These are phyloP conservation scores for Zopfia rhizophila DNA, from an alignment of 2,329 filamentous ascomycete species.

Conservation along the genomic window DNA sequence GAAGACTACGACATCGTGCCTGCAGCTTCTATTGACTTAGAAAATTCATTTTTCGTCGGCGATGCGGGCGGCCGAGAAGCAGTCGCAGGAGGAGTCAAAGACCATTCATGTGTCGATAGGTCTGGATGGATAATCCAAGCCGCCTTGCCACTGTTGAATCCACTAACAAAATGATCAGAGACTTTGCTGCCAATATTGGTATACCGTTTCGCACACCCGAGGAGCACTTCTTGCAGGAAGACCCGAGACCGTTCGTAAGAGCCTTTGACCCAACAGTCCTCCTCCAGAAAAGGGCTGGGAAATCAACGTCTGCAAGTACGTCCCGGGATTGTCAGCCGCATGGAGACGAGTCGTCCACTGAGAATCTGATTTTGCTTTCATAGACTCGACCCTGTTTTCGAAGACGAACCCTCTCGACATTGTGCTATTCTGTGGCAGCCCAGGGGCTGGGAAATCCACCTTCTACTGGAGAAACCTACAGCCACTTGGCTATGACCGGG, in stretches of 20 bases:
- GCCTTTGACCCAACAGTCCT: slow-evolving; percentile 74
- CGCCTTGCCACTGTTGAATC: slow-evolving; percentile 17
- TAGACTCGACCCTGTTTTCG: slow-evolving; percentile 54
- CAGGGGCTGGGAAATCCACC: slow-evolving; percentile 90
- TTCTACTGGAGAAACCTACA: slow-evolving; percentile 84
- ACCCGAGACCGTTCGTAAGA: slow-evolving; percentile 72
- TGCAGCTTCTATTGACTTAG: slow-evolving; percentile 70
- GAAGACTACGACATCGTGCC: slow-evolving; percentile 62
- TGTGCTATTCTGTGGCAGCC: slow-evolving; percentile 87
- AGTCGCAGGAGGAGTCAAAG: slow-evolving; percentile 56
- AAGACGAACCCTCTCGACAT: slow-evolving; percentile 77
- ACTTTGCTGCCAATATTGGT: slow-evolving; percentile 87
- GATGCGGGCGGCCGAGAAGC: slow-evolving; percentile 74
- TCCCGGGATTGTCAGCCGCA: slow-evolving; percentile 32
- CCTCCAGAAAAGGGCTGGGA: slow-evolving; percentile 30
- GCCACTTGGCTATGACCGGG: slow-evolving; percentile 80
- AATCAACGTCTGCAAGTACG: slow-evolving; percentile 45
- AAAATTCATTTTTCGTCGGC: slow-evolving; percentile 84
- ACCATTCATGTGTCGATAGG: slow-evolving; percentile 71
- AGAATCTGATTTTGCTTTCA: slow-evolving; percentile 30
- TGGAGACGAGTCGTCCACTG: slow-evolving; percentile 15
- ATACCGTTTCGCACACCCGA: slow-evolving; percentile 87
- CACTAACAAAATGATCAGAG: slow-evolving; percentile 49
- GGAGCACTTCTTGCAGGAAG: slow-evolving; percentile 83
- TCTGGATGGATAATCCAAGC: slow-evolving; percentile 39